Evolutionary conservation across 441 rosid genomes (phyloP).

Genomic region (Euphorbia corollata): DNA sequence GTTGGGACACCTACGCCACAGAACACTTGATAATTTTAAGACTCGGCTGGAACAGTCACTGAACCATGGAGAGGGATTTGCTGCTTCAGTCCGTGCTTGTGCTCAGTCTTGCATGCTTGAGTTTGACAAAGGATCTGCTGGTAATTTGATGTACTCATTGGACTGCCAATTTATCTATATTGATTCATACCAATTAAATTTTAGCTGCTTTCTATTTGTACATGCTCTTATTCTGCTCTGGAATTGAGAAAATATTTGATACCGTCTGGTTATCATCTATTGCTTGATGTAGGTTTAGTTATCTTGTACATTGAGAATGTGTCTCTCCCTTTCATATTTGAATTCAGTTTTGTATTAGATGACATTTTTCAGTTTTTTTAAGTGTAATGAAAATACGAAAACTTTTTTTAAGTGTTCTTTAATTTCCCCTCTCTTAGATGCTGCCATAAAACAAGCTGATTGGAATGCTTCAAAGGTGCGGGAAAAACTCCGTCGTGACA

Average conservation of each 20-base stretch:
- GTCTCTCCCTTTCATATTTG: neutral
- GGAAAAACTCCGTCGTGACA: slow-evolving; percentile 57
- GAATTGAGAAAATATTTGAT: neutral
- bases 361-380: no score
- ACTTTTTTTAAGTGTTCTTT: slow-evolving; percentile 3
- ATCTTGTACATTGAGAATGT: neutral
- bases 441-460: slow-evolving; percentile 44
- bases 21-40: slow-evolving; percentile 53
- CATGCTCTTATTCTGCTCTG: neutral
- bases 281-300: neutral
- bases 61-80: slow-evolving; percentile 52
- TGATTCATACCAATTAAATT: neutral
- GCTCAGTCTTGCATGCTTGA: slow-evolving; percentile 38
- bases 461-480: slow-evolving; percentile 65
- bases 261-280: slow-evolving; percentile 2
- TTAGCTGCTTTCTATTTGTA: no score
- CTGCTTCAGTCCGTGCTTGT: slow-evolving; percentile 50
- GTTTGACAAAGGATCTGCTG: slow-evolving; percentile 64
- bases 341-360: neutral
- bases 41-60: slow-evolving; percentile 40
- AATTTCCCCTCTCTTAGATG: slow-evolving; percentile 39
- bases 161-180: neutral
- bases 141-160: slow-evolving; percentile 27
- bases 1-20: slow-evolving; percentile 51
- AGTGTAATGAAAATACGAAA: no score